These are phyloP conservation scores for Tolypocladium amazonense DNA, from an alignment of 2,329 filamentous ascomycete species.

Conservation along the genomic window DNA sequence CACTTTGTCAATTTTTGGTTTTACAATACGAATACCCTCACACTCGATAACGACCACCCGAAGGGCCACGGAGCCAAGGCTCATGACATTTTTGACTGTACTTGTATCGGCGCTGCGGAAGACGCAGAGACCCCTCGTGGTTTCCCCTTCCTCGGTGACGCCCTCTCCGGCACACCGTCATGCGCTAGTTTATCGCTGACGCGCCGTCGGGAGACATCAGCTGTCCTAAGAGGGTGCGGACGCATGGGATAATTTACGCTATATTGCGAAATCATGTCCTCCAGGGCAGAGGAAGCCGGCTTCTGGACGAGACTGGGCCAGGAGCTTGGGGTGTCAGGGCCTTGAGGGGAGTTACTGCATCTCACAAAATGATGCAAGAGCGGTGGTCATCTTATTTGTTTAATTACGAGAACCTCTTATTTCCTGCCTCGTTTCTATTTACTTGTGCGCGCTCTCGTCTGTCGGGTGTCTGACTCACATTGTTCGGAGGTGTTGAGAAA, in stretches of 20 bases:
- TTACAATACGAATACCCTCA: conserved; percentile 31
- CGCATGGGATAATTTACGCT: background rate
- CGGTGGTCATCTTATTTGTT: conserved; percentile 40
- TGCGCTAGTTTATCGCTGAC: background rate
- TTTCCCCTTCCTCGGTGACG: background rate
- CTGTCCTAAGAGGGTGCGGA: background rate
- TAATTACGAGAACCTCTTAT: conserved; percentile 31
- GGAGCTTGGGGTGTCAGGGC: conserved; percentile 8
- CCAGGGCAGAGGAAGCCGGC: background rate
- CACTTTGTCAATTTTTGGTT: conserved; percentile 13
- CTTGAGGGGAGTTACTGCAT: conserved; percentile 15
- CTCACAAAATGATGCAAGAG: conserved; percentile 19
- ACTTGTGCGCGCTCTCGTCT: background rate
- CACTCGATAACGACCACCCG: conserved; percentile 28
- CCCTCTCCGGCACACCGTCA: background rate
- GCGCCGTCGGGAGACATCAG: background rate
- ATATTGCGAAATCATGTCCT: background rate
- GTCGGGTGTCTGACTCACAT: background rate
- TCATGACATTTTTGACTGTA: conserved; percentile 24
- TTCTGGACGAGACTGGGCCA: background rate
- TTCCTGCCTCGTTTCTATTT: conserved; percentile 3
- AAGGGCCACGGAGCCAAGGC: conserved; percentile 27
- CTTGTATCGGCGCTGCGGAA: conserved; percentile 16
- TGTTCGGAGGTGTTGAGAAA: background rate
- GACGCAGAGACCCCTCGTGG: background rate